These are phyloP conservation scores for Leccinum obscurum DNA, from an alignment of 768 basidiomycete species.

Conservation along the genomic window DNA sequence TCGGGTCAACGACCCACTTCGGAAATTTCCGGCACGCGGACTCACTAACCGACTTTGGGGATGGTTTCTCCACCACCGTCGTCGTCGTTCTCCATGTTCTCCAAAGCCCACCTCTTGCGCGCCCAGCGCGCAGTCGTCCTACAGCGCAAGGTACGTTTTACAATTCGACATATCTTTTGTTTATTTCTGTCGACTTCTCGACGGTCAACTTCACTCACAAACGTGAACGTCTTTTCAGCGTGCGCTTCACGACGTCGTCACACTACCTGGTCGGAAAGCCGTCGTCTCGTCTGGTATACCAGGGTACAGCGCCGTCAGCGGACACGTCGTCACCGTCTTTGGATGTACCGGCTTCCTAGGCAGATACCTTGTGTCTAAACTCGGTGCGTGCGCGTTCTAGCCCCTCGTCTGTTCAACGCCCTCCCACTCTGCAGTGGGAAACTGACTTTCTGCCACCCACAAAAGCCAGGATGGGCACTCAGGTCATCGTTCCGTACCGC, in stretches of 20 bases:
- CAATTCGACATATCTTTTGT: not conserved
- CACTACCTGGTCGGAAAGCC: slow-evolving; percentile 59
- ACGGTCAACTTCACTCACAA: not conserved
- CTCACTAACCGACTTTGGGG: slow-evolving; percentile 3
- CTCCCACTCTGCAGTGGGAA: not conserved
- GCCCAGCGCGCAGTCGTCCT: slow-evolving; percentile 49
- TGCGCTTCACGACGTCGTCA: slow-evolving; percentile 70
- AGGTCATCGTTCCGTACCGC: slow-evolving; percentile 92
- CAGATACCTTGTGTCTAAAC: slow-evolving; percentile 89
- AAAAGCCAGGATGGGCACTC: slow-evolving; percentile 87
- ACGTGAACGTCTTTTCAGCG: slow-evolving; percentile 45
- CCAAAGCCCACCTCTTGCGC: slow-evolving; percentile 49
- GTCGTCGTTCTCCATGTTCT: slow-evolving; percentile 38
- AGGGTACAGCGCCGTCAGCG: slow-evolving; percentile 85
- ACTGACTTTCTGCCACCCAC: not conserved
- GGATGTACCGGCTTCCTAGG: slow-evolving; percentile 96
- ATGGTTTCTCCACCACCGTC: slow-evolving; percentile 9
- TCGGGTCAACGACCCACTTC: slow-evolving; percentile 3
- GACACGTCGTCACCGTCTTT: slow-evolving; percentile 95
- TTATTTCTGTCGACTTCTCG: not conserved
- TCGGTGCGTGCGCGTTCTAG: slow-evolving; percentile 53
- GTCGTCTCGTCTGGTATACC: slow-evolving; percentile 75
- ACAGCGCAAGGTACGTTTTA: slow-evolving; percentile 44
- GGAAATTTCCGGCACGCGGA: slow-evolving; percentile 28
- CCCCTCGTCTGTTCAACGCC: no score